Base-by-base conservation (phyloP, 2,329 filamentous ascomycete species). In the Diplodia sapinea region DNA sequence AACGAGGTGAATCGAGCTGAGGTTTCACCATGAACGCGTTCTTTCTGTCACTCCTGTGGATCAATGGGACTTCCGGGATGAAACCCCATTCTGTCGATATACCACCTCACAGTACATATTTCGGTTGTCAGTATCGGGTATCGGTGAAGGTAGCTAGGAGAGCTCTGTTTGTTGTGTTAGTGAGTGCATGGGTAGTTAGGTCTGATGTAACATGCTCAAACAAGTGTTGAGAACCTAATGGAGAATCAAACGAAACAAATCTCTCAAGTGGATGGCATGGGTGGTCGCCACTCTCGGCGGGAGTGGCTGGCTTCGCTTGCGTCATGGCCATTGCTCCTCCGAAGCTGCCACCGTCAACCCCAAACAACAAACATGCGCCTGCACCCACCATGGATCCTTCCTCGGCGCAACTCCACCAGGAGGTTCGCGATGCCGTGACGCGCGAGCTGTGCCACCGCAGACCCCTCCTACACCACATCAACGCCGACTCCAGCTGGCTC, bases 401-500 rank as follows among this genome's bases (percentile, higher is more conserved):
- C n/a, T 63, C 62, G 38, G 66, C 67, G 66, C 82, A 84, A 71
- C 76, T 84, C 9, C 75, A 80, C 55, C 75, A 75, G 70, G 80
- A 82, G 69, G 75, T 82, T n/a, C 78, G 77, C 70, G 72, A 78
- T 66, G 73, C 79, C 40, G 72, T 82, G 49, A 77, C 78, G 49
- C 73, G 76, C 56, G 72, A 79, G 26, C 77, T 83, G 57, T 17
- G 38, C 23, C 77, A 77, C 61, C 80, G 79, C 50, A 80, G 84
- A 31, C 86, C 86, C 0, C 73, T 90, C 50, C 81, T 91, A 9
- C 85, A 86, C 64, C 88, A 90, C 75, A 81, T 91, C 38, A 90
- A 90, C 75, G 88, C 85, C 71, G 88, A 91, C 77, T 89, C 87
- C 4, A 87, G 85, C 26, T 91, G 88, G 88, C 80, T 91, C 2